Conservation (phyloP, 2,329 filamentous ascomycete genomes). For the Sporothrix euskadiensis region DNA sequence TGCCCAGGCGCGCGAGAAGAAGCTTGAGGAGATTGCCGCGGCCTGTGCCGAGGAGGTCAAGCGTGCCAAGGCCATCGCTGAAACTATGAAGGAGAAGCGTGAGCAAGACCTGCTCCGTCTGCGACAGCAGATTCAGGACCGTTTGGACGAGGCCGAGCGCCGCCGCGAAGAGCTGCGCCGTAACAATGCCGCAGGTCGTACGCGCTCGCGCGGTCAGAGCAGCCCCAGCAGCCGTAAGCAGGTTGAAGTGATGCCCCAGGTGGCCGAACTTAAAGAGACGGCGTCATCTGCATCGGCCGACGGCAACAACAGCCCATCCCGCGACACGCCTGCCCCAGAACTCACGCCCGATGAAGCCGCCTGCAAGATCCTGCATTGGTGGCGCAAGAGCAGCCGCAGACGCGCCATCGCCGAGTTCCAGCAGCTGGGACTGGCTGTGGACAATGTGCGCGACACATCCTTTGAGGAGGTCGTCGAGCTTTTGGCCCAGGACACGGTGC, state of each 20-base stretch:
- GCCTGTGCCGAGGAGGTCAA: constrained; percentile 81
- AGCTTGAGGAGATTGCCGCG: constrained; percentile 78
- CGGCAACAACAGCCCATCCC: neutral
- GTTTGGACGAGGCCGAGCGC: constrained; percentile 73
- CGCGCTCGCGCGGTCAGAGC: constrained; percentile 56
- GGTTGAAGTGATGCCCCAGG: constrained; percentile 50
- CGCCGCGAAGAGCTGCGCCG: constrained; percentile 66
- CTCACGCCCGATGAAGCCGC: constrained; percentile 58
- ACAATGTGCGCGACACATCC: constrained; percentile 66
- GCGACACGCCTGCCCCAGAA: constrained; percentile 34
- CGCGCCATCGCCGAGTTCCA: constrained; percentile 65
- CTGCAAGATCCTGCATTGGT: constrained; percentile 67
- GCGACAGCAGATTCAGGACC: constrained; percentile 75
- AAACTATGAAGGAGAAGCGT: constrained; percentile 77
- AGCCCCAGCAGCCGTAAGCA: constrained; percentile 51
- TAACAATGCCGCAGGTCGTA: constrained; percentile 49
- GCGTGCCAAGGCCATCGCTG: constrained; percentile 78
- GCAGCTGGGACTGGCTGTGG: constrained; percentile 67
- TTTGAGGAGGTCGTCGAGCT: constrained; percentile 74
- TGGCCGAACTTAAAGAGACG: constrained; percentile 53
- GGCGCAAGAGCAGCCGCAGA: constrained; percentile 61
- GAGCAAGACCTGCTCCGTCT: constrained; percentile 71
- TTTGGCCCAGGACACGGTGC: constrained; percentile 65
- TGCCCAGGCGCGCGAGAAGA: constrained; percentile 74
- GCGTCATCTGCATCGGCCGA: constrained; percentile 4